Evolutionary conservation across 192 early-diverging fungal species (phyloP).

Genomic region (Blastocladiella britannica): DNA sequence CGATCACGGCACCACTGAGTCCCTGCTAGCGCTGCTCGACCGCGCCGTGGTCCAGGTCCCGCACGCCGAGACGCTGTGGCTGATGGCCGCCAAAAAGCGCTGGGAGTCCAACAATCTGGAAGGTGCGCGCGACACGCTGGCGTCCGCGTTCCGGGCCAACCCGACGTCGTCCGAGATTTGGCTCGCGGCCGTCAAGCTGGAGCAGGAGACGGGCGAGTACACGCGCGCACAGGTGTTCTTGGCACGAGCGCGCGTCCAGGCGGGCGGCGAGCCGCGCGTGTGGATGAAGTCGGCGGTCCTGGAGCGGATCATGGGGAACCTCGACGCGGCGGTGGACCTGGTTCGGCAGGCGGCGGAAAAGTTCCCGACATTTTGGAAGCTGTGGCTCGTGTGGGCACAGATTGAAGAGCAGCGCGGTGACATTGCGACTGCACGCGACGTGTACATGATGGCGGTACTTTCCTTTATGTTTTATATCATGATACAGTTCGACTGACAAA

Average conservation of each 20-base stretch:
- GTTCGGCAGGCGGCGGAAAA: slow-evolving; percentile 36
- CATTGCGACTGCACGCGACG: slow-evolving; percentile 40
- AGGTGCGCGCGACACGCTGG: slow-evolving; percentile 64
- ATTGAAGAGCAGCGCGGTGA: slow-evolving; percentile 39
- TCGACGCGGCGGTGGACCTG: slow-evolving; percentile 41
- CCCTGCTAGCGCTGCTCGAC: slow-evolving; percentile 53
- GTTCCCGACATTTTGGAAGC: slow-evolving; percentile 62
- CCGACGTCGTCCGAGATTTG: slow-evolving; percentile 80
- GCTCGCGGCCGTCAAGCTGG: slow-evolving; percentile 87
- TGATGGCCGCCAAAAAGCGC: slow-evolving; percentile 90
- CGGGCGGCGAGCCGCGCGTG: slow-evolving; percentile 52
- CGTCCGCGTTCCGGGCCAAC: slow-evolving; percentile 73
- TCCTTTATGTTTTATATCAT: no score
- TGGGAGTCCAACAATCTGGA: slow-evolving; percentile 66
- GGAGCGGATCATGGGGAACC: slow-evolving; percentile 49
- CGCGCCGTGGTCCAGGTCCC: slow-evolving; percentile 77
- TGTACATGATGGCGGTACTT: slow-evolving; percentile 41
- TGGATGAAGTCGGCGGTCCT: slow-evolving; percentile 92
- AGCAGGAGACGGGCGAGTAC: slow-evolving; percentile 67
- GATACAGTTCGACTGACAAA: no score
- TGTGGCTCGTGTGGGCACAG: slow-evolving; percentile 88
- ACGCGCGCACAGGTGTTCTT: slow-evolving; percentile 55
- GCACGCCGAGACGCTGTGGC: slow-evolving; percentile 80
- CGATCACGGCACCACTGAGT: slow-evolving; percentile 48
- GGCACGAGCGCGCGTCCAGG: slow-evolving; percentile 46